Percentiles rank a stretch among this genome's conserved stretches.
Conservation (phyloP, 805 yeast genomes). For the Lachancea sp. region DNA sequence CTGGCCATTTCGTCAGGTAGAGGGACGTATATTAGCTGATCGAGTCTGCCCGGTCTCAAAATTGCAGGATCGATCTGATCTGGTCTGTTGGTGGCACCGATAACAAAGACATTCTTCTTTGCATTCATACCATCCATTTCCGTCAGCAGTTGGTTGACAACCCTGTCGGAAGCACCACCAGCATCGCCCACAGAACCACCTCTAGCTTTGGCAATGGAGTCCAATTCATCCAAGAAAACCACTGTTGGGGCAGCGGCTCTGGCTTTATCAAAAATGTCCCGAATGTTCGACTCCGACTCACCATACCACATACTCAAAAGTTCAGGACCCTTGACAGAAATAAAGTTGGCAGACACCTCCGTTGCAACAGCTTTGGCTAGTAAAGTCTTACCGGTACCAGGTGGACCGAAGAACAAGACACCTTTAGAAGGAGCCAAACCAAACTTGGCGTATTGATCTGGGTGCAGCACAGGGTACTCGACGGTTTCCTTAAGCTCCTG, state of each 20-base stretch:
- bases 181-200: slow-evolving; percentile 90
- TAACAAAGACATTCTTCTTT: slow-evolving; percentile 95
- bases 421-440: slow-evolving; percentile 98
- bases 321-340: slow-evolving; percentile 96
- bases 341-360: slow-evolving; percentile 96
- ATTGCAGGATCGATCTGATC: slow-evolving; percentile 99
- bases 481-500: slow-evolving; percentile 97
- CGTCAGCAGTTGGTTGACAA: slow-evolving; percentile 89
- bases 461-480: slow-evolving; percentile 97
- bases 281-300: slow-evolving; percentile 94
- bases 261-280: slow-evolving; percentile 97
- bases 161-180: slow-evolving; percentile 95
- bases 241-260: slow-evolving; percentile 99
- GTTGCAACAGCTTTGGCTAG: slow-evolving; percentile 99
- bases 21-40: slow-evolving; percentile 97
- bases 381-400: slow-evolving; percentile 99
- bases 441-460: slow-evolving; percentile 96
- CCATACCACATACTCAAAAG: slow-evolving; percentile 98
- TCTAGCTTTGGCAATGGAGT: slow-evolving; percentile 95
- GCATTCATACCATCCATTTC: slow-evolving; percentile 99
- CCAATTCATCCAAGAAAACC: slow-evolving; percentile 96
- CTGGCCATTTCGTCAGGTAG: slow-evolving; percentile 95
- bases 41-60: slow-evolving; percentile 97
- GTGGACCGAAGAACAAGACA: slow-evolving; percentile 98
- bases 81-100: slow-evolving; percentile 99